phyloP scores from a whole-genome alignment of 208 protist genomes.

The Leishmania turanica region DNA sequence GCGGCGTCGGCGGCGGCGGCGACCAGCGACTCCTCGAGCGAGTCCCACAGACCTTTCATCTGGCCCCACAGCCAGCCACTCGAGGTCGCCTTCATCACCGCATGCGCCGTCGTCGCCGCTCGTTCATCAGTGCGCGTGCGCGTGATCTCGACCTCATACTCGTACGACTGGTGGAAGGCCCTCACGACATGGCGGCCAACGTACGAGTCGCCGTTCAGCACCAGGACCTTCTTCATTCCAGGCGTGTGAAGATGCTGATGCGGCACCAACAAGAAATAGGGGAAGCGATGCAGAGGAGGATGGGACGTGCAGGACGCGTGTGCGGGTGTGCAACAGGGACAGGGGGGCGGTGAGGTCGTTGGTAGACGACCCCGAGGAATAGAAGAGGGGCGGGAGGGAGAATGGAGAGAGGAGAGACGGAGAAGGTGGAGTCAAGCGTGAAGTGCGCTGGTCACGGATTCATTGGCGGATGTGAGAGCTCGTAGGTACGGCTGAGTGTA shows the following conservation, averaged over 20 bases:
- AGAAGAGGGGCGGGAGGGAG: not conserved
- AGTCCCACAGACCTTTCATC: slow-evolving; percentile 4
- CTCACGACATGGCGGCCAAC: slow-evolving; percentile 70
- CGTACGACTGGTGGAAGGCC: slow-evolving; percentile 60
- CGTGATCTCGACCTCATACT: slow-evolving; percentile 84
- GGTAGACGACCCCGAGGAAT: not conserved
- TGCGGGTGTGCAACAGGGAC: slow-evolving; percentile 1
- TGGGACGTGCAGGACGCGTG: slow-evolving; percentile 1
- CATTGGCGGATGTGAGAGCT: not conserved
- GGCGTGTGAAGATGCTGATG: not conserved
- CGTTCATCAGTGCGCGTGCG: slow-evolving; percentile 33
- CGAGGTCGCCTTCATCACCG: not conserved
- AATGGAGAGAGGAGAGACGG: not conserved
- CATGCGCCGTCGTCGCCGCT: not conserved
- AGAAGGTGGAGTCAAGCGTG: not conserved
- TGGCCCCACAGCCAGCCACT: not conserved
- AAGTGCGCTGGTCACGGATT: not conserved
- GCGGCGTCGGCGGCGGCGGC: not conserved
- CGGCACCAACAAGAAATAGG: not conserved
- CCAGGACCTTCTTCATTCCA: slow-evolving; percentile 75
- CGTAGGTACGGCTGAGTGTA: not conserved
- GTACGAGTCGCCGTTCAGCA: slow-evolving; percentile 84
- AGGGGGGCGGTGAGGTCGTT: not conserved
- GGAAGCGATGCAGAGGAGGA: not conserved
- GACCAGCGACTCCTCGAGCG: not conserved